Evolutionary conservation across 2,329 filamentous ascomycete species (phyloP).

Genomic region (Talaromyces albobiverticillius): DNA sequence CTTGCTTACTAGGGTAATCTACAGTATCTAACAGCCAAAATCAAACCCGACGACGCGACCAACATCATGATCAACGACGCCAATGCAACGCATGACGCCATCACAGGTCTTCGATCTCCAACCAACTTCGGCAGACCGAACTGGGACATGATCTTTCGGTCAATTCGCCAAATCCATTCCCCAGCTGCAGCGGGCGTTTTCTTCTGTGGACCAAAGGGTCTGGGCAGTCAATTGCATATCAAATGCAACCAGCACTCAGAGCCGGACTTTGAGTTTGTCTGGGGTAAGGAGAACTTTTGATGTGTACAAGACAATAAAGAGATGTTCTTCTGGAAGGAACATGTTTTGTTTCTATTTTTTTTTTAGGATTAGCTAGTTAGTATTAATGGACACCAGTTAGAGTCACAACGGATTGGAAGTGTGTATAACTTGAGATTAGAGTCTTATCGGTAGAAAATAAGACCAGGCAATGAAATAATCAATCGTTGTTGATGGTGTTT

Average conservation of each 20-base stretch:
- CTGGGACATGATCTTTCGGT: conserved; percentile 87
- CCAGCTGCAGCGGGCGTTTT: conserved; percentile 74
- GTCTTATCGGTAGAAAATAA: too few species aligned
- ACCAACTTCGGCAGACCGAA: conserved; percentile 82
- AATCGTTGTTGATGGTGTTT: too few species aligned
- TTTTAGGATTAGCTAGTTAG: neutral
- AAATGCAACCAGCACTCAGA: conserved; percentile 89
- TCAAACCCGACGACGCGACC: conserved; percentile 79
- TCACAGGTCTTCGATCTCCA: conserved; percentile 75
- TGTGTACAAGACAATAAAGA: neutral
- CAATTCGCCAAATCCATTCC: conserved; percentile 73
- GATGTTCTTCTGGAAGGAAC: neutral
- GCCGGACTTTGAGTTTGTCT: conserved; percentile 62
- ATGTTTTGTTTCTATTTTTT: neutral
- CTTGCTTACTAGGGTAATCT: neutral
- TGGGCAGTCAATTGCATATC: conserved; percentile 73
- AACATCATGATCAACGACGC: conserved; percentile 93
- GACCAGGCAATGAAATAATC: too few species aligned
- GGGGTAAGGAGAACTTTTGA: conserved; percentile 55
- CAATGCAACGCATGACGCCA: conserved; percentile 78
- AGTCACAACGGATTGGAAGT: too few species aligned
- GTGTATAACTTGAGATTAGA: too few species aligned
- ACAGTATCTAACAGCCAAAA: conserved; percentile 77
- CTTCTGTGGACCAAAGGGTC: conserved; percentile 79
- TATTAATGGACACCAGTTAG: neutral